These are phyloP conservation scores for Picochlorum sp. DNA, from an alignment of 139 green algal species.

Conservation along the genomic window DNA sequence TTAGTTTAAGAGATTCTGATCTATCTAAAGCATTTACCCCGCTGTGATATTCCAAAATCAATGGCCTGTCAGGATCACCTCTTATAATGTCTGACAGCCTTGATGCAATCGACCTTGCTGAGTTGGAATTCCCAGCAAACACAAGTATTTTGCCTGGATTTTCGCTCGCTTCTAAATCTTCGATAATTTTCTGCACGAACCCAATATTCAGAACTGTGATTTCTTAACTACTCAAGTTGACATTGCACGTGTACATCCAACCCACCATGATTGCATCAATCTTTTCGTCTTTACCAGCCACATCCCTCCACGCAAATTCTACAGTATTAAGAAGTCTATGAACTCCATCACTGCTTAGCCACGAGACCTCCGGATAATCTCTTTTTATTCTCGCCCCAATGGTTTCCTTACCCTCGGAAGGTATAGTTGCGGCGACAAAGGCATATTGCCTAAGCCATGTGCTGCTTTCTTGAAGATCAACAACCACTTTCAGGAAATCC, in stretches of 20 bases:
- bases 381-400: conserved; percentile 46
- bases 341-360: conserved; percentile 55
- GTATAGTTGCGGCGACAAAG: conserved; percentile 89
- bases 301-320: neutral
- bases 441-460: conserved; percentile 71
- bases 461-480: neutral
- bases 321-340: conserved; percentile 38
- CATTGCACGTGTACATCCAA: too few relatives aligned
- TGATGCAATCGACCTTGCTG: conserved; percentile 30
- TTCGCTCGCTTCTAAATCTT: too few relatives aligned
- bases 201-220: neutral
- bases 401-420: conserved; percentile 38
- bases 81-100: conserved; percentile 19
- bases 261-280: neutral
- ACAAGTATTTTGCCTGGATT: conserved; percentile 58
- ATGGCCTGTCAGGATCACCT: neutral
- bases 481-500: neutral
- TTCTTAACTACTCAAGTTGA: neutral
- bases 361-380: conserved; percentile 47
- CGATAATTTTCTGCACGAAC: too few relatives aligned
- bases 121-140: conserved; percentile 53
- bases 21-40: conserved; percentile 23
- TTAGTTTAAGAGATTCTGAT: conserved; percentile 9
- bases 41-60: conserved; percentile 39
- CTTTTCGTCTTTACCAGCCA: neutral